Evolutionary conservation across 2,329 filamentous ascomycete species (phyloP).

Genomic region (Metarhizium sp.): DNA sequence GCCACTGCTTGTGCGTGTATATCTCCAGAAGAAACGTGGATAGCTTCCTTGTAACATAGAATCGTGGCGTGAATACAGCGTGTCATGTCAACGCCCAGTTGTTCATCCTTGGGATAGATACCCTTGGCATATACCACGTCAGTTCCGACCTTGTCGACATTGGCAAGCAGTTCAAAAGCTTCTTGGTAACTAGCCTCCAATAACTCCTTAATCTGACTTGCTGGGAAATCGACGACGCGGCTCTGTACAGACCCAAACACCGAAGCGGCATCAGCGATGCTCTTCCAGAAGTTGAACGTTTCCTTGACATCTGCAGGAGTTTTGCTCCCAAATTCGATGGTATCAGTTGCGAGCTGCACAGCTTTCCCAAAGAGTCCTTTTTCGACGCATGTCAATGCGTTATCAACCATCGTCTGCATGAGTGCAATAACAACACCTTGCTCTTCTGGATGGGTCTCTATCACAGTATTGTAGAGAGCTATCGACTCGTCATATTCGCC

Average conservation of each 20-base stretch:
- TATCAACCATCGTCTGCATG: conserved; percentile 81
- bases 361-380: conserved; percentile 83
- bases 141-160: conserved; percentile 55
- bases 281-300: conserved; percentile 94
- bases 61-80: conserved; percentile 63
- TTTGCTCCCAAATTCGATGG: conserved; percentile 56
- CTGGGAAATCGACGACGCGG: conserved; percentile 53
- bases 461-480: conserved; percentile 62
- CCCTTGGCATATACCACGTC: conserved; percentile 35
- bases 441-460: conserved; percentile 59
- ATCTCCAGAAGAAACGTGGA: conserved; percentile 64
- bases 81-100: conserved; percentile 40
- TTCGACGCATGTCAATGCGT: conserved; percentile 65
- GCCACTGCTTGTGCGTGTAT: conserved; percentile 86
- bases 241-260: conserved; percentile 73
- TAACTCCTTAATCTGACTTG: conserved; percentile 45
- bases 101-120: conserved; percentile 36
- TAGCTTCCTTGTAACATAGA: conserved; percentile 78
- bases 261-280: conserved; percentile 78
- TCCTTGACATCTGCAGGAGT: conserved; percentile 53
- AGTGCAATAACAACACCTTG: conserved; percentile 82
- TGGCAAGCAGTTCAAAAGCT: conserved; percentile 52
- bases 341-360: conserved; percentile 57
- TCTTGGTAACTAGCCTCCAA: conserved; percentile 43
- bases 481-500: conserved; percentile 85